A percentile compares a stretch with the other conserved stretches of the same genome.
Evolutionary conservation across 345 rosid species (phyloP).

Genomic region (Punica granatum): DNA sequence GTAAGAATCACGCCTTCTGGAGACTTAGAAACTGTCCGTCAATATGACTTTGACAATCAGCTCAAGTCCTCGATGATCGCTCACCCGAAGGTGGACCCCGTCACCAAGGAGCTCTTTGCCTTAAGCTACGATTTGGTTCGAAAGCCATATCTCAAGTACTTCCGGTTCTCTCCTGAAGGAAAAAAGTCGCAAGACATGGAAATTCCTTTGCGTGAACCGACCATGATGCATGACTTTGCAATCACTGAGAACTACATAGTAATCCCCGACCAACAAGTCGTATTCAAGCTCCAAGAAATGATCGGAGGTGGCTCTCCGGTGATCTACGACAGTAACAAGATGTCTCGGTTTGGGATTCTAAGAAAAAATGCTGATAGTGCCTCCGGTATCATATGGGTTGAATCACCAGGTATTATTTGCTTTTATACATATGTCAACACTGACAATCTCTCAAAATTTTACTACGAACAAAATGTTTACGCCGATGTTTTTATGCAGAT

Average conservation of each 20-base stretch:
- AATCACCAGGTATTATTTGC: conserved; percentile 18
- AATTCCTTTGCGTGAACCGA: conserved; percentile 50
- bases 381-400: conserved; percentile 59
- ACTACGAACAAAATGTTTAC: too few relatives aligned
- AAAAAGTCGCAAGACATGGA: conserved; percentile 68
- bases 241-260: conserved; percentile 72
- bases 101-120: conserved; percentile 55
- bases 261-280: conserved; percentile 85
- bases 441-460: neutral
- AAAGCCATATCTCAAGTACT: conserved; percentile 71
- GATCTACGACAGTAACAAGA: conserved; percentile 55
- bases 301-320: conserved; percentile 78
- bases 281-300: conserved; percentile 76
- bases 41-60: conserved; percentile 52
- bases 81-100: conserved; percentile 77
- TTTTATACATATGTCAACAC: neutral
- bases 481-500: conserved; percentile 34
- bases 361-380: conserved; percentile 34
- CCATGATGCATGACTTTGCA: conserved; percentile 92
- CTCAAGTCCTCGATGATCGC: conserved; percentile 70
- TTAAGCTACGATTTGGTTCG: conserved; percentile 68
- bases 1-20: conserved; percentile 46
- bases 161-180: conserved; percentile 47
- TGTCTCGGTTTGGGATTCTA: conserved; percentile 61
- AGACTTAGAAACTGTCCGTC: conserved; percentile 64